These are phyloP conservation scores for Trichoderma guizhouense DNA, from an alignment of 2,329 filamentous ascomycete genomes.

Conservation along the genomic window DNA sequence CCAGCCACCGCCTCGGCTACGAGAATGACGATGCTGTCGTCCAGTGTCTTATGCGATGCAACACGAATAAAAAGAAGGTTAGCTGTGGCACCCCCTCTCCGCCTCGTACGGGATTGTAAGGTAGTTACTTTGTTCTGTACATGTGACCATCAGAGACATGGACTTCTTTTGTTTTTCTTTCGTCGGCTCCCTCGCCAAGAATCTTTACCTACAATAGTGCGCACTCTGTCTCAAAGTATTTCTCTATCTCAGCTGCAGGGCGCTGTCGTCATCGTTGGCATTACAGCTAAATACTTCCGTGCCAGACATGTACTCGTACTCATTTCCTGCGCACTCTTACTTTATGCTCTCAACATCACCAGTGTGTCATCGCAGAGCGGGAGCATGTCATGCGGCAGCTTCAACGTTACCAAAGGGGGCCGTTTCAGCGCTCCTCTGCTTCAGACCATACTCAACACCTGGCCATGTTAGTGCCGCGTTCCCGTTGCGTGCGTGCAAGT, in stretches of 20 bases:
- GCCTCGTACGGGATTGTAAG: not conserved
- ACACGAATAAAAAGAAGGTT: slow-evolving; percentile 4
- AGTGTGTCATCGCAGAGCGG: not conserved
- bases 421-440: not conserved
- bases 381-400: not conserved
- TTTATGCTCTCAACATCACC: not conserved
- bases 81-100: not conserved
- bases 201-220: not conserved
- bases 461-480: not conserved
- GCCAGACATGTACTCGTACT: not conserved
- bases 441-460: not conserved
- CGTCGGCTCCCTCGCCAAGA: slow-evolving; percentile 1
- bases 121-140: not conserved
- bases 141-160: not conserved
- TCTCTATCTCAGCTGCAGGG: not conserved
- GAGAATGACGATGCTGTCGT: not conserved
- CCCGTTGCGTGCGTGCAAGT: not conserved
- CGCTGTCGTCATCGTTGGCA: not conserved
- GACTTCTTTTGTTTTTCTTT: not conserved
- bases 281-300: not conserved
- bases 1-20: slow-evolving; percentile 8
- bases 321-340: not conserved
- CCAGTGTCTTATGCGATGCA: not conserved
- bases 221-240: not conserved
- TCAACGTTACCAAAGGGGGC: not conserved